Percentiles rank a stretch among this genome's conserved stretches.
Evolutionary conservation across 805 yeast genomes (phyloP).

Genomic region (Crinitomyces ghanaensis): DNA sequence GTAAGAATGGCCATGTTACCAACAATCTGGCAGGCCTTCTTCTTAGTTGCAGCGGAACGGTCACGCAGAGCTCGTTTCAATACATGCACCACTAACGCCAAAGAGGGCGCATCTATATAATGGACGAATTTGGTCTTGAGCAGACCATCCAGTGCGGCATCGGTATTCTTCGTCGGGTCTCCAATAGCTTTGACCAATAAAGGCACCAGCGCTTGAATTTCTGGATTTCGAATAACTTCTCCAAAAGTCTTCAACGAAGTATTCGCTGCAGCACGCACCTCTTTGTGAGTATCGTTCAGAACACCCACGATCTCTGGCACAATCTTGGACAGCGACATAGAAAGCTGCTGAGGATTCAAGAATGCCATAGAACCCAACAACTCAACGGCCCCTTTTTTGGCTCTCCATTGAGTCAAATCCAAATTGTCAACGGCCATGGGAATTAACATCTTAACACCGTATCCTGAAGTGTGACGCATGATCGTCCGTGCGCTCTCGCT

Average conservation of each 20-base stretch:
- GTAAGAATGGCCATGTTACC: slow-evolving; percentile 98
- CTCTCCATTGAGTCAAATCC: slow-evolving; percentile 89
- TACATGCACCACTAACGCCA: slow-evolving; percentile 89
- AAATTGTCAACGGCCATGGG: slow-evolving; percentile 81
- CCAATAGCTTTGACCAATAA: slow-evolving; percentile 83
- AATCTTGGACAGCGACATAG: slow-evolving; percentile 77
- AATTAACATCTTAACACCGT: slow-evolving; percentile 80
- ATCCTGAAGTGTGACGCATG: slow-evolving; percentile 86
- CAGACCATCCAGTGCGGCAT: slow-evolving; percentile 72
- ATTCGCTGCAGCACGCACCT: slow-evolving; percentile 92
- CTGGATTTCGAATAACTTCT: slow-evolving; percentile 95
- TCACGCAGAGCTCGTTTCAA: slow-evolving; percentile 93
- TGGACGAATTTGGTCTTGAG: slow-evolving; percentile 91
- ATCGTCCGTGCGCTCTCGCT: slow-evolving; percentile 75
- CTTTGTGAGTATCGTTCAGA: slow-evolving; percentile 89
- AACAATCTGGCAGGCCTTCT: slow-evolving; percentile 93
- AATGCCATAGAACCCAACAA: slow-evolving; percentile 96
- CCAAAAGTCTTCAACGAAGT: slow-evolving; percentile 82
- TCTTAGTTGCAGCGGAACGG: slow-evolving; percentile 84
- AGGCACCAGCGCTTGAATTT: slow-evolving; percentile 87
- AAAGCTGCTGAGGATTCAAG: slow-evolving; percentile 85
- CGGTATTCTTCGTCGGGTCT: slow-evolving; percentile 87
- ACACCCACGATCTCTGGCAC: slow-evolving; percentile 96
- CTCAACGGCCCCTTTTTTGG: slow-evolving; percentile 94
- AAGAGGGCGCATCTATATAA: slow-evolving; percentile 94